Evolutionary conservation across 345 rosid genomes (phyloP).

Genomic region (Populus davidiana): DNA sequence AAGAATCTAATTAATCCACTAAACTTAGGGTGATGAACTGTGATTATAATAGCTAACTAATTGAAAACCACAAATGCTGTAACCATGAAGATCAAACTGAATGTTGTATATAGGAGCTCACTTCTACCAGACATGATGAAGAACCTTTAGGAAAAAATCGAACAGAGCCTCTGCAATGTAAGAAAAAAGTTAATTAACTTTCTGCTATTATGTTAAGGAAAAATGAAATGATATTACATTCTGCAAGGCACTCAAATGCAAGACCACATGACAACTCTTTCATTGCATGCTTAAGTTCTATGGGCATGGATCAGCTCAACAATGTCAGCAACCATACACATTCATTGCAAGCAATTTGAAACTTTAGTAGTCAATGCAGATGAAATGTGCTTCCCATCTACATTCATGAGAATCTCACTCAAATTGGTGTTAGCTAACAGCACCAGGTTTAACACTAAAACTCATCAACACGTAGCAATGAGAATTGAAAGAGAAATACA

Average conservation of each 20-base stretch:
- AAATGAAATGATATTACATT: neutral
- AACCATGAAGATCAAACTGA: neutral
- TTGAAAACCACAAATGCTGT: neutral
- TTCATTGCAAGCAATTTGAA: neutral
- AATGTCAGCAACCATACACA: neutral
- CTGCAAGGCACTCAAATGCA: constrained; percentile 2
- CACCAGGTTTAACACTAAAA: neutral
- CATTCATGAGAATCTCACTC: neutral
- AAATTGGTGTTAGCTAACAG: neutral
- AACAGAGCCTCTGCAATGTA: constrained; percentile 63
- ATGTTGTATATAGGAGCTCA: constrained; percentile 32
- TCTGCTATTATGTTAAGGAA: constrained; percentile 7
- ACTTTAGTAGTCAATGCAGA: neutral
- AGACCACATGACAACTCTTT: neutral
- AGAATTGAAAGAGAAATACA: neutral
- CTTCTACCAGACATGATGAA: constrained; percentile 70
- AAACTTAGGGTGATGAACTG: neutral
- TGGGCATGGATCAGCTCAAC: neutral
- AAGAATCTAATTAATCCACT: neutral
- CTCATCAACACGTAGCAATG: neutral
- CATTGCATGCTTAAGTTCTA: neutral
- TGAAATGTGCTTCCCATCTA: neutral
- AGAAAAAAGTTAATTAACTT: constrained; percentile 16
- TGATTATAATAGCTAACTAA: neutral
- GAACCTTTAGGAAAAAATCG: constrained; percentile 82